These are phyloP conservation scores for Calonectria montana DNA, from an alignment of 2,329 filamentous ascomycete genomes.

Conservation along the genomic window DNA sequence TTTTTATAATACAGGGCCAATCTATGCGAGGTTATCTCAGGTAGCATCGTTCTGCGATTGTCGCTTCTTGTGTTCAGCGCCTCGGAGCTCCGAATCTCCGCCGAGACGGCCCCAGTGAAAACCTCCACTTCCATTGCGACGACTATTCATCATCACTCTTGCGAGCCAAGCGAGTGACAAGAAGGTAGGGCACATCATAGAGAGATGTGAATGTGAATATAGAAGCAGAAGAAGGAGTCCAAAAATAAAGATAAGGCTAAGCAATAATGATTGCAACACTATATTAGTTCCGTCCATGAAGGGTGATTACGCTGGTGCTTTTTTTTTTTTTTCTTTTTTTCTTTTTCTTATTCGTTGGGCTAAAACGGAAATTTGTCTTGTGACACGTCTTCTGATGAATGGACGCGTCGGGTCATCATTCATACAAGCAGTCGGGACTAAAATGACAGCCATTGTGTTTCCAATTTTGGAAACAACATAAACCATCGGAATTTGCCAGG, in stretches of 20 bases:
- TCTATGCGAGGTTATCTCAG: neutral
- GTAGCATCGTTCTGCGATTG: neutral
- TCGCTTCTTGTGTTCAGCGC: neutral
- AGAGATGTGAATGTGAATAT: neutral
- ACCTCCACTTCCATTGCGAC: constrained; percentile 1
- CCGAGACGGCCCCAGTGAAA: neutral
- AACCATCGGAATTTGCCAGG: neutral
- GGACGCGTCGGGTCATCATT: neutral
- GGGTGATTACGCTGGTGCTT: neutral
- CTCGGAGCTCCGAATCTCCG: constrained; percentile 12
- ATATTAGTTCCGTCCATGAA: neutral
- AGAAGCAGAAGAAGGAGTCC: neutral
- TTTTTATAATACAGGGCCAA: neutral
- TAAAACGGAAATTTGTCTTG: neutral
- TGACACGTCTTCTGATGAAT: neutral
- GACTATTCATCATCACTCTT: neutral
- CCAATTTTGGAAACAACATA: neutral
- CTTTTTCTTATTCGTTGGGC: neutral
- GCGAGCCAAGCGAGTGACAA: neutral
- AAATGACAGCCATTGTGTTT: neutral
- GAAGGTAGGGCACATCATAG: neutral
- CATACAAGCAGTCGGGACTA: neutral
- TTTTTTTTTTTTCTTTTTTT: too few relatives aligned
- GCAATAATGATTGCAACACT: neutral
- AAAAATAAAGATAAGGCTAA: neutral